phyloP scores from a whole-genome alignment of 2,329 filamentous ascomycete species.

The Dactylella cylindrospora region DNA sequence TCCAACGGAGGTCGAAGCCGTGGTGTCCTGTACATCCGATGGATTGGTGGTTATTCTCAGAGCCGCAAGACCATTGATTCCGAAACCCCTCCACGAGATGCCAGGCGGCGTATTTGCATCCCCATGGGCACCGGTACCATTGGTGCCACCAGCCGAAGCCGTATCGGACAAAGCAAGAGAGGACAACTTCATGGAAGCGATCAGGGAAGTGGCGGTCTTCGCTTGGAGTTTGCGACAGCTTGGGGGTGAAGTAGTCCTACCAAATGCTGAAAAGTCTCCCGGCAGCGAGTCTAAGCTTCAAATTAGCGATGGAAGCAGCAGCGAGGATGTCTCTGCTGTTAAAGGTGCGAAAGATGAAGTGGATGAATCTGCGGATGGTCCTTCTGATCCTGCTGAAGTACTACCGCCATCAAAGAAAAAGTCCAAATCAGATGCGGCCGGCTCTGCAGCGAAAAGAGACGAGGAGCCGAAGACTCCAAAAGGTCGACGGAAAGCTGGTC shows the following conservation, averaged over 20 bases:
- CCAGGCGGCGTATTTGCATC: constrained; percentile 73
- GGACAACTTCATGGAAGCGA: constrained; percentile 72
- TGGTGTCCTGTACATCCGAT: constrained; percentile 89
- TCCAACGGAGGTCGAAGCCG: constrained; percentile 80
- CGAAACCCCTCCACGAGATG: constrained; percentile 59
- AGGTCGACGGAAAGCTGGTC: no score
- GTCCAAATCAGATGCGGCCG: no score
- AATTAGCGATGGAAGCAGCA: no score
- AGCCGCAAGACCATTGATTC: constrained; percentile 70
- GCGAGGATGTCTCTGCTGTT: no score
- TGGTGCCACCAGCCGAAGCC: constrained; percentile 54
- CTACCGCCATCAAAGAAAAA: no score
- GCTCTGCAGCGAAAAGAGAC: no score
- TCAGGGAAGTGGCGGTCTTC: constrained; percentile 83
- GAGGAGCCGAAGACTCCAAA: no score
- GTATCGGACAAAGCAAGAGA: constrained; percentile 59
- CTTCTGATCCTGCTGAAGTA: no score
- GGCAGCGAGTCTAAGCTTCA: no score
- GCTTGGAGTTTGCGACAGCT: constrained; percentile 67
- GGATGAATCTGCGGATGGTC: no score
- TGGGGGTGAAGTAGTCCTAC: constrained; percentile 33
- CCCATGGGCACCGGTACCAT: constrained; percentile 65
- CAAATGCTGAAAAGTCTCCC: no score
- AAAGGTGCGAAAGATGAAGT: no score
- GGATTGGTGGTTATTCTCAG: constrained; percentile 80